Percentiles rank a stretch among this genome's conserved stretches.
These are phyloP conservation scores for Pythium grandisporangium DNA, from an alignment of 352 stramenopile species.

Conservation along the genomic window DNA sequence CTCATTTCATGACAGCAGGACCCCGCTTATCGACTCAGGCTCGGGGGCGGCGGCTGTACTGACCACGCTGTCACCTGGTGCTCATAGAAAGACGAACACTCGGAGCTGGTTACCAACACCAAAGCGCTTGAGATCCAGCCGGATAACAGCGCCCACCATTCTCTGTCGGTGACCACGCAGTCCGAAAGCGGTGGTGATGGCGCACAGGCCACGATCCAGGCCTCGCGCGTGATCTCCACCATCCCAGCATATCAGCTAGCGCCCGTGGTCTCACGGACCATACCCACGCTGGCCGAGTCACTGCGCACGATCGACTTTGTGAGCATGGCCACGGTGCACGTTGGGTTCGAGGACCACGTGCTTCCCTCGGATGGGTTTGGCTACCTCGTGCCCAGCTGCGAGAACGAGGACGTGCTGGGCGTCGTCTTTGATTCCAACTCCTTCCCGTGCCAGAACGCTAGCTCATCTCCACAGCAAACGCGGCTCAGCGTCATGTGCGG, in stretches of 20 bases:
- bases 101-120: background rate
- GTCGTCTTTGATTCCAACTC: constrained; percentile 86
- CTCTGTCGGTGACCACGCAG: constrained; percentile 36
- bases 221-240: constrained; percentile 70
- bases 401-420: constrained; percentile 66
- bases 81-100: background rate
- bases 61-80: too few species aligned
- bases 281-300: constrained; percentile 36
- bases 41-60: too few species aligned
- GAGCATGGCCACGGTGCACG: constrained; percentile 76
- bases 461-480: constrained; percentile 26
- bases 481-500: constrained; percentile 81
- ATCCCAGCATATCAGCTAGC: constrained; percentile 57
- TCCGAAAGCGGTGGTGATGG: constrained; percentile 14
- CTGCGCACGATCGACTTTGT: constrained; percentile 68
- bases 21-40: too few species aligned
- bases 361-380: constrained; percentile 71
- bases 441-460: constrained; percentile 74
- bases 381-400: constrained; percentile 70
- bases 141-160: constrained; percentile 2
- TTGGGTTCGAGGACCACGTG: constrained; percentile 55
- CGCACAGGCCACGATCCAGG: constrained; percentile 35
- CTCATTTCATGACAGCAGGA: too few species aligned
- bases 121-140: background rate
- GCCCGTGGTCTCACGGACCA: constrained; percentile 22